Percentiles rank a stretch among this genome's conserved stretches.
Evolutionary conservation across 495 filamentous ascomycete species (phyloP).

Genomic region (Penicillium subrubescens): DNA sequence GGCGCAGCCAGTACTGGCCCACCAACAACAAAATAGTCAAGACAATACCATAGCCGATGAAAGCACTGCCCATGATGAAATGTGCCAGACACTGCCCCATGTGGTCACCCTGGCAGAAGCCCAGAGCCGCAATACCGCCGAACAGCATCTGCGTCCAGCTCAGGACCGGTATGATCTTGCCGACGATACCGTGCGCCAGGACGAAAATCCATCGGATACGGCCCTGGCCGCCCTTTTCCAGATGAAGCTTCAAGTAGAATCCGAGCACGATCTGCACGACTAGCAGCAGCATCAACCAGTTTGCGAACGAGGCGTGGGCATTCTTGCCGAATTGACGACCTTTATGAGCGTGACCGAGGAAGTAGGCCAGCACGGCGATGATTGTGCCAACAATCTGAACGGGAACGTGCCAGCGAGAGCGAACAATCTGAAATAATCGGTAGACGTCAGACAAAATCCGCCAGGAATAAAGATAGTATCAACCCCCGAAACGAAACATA

Average conservation of each 20-base stretch:
- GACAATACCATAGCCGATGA: conserved; percentile 90
- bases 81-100: conserved; percentile 92
- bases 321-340: conserved; percentile 86
- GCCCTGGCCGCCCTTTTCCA: conserved; percentile 79
- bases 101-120: conserved; percentile 94
- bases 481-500: conserved; percentile 41
- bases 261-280: conserved; percentile 77
- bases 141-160: conserved; percentile 97
- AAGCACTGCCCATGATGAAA: conserved; percentile 98
- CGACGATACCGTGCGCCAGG: conserved; percentile 74
- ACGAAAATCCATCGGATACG: conserved; percentile 74
- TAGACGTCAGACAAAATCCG: not conserved
- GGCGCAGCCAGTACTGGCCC: conserved; percentile 83
- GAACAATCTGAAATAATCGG: conserved; percentile 64
- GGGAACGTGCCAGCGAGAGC: conserved; percentile 93
- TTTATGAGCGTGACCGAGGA: conserved; percentile 86
- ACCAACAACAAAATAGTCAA: conserved; percentile 85
- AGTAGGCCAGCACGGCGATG: conserved; percentile 81
- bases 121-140: conserved; percentile 88
- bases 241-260: conserved; percentile 85
- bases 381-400: conserved; percentile 73
- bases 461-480: conserved; percentile 1
- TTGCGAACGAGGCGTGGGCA: conserved; percentile 80
- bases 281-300: conserved; percentile 76
- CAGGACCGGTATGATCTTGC: conserved; percentile 83